Base-by-base conservation (phyloP, 2,329 filamentous ascomycete species). In the Dryadomyces sulphureus region DNA sequence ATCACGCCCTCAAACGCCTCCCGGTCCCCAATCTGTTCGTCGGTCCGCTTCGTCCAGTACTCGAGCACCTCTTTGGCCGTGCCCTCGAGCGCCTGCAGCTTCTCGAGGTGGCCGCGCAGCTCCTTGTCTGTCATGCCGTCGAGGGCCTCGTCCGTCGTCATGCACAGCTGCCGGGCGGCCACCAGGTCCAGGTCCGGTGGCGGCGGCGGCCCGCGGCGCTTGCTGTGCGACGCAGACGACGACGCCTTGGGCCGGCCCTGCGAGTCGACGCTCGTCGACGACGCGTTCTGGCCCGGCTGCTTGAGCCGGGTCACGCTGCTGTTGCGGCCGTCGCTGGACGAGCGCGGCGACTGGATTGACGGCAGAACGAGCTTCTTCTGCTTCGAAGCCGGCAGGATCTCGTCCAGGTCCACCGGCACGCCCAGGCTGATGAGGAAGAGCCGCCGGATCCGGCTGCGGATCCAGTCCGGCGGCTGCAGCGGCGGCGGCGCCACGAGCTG, bases 361-460 rank as follows among this genome's bases (percentile, higher is more conserved):
- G 92, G 92, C 1, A 98, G 73, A 5, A 98, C 75, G 17, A 98
- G 79, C 60, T 96, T 96, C 73, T 96, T 96, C 62, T 98, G 92
- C 63, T 96, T 96, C 12, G 86, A 94, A 0, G 90, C 89, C 0
- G 92, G 92, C 7, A 98, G 75, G 46, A 98, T 96, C 66, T 98
- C 92, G 62, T 98, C 92, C 0, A 98, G 73, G 57, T 98, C 92
- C 39, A 98, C 87, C 1, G 92, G 92, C 0, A 98, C 92, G 17
- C 92, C 92, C 0, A 98, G 76, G 1, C 89, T 95, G 45, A 98
- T 89, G 38, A 98, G 78, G 61, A 98, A 98, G 22, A 98, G 76
- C 24, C 92, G 84, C 45, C 92, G 81, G 55, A 94, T 98, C 44
- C 89, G 85, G 45, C 88, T 94, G 52, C 92, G 86, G 49, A 95